These are phyloP conservation scores for Suillus paluster DNA, from an alignment of 768 basidiomycete genomes.

Conservation along the genomic window DNA sequence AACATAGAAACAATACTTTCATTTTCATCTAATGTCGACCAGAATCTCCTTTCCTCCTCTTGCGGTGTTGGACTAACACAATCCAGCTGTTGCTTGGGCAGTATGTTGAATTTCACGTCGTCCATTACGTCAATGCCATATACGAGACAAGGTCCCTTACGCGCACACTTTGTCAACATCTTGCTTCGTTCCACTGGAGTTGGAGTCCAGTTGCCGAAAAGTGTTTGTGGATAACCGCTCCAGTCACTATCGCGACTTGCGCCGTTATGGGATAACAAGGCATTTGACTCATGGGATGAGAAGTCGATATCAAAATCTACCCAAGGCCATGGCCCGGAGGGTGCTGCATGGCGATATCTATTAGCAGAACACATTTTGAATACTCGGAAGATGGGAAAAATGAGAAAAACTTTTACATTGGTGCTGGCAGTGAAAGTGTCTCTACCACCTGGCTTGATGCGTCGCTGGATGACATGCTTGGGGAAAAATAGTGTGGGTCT, in stretches of 20 bases:
- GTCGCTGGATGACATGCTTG: not conserved
- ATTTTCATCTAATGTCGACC: slow-evolving; percentile 28
- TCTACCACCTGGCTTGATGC: not conserved
- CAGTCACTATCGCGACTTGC: too few species aligned
- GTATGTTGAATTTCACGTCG: slow-evolving; percentile 17
- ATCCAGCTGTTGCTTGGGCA: slow-evolving; percentile 1
- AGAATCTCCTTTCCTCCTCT: too few species aligned
- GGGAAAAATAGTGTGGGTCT: not conserved
- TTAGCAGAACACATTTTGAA: not conserved
- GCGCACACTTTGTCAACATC: slow-evolving; percentile 25
- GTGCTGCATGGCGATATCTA: slow-evolving; percentile 41
- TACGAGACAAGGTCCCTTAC: too few species aligned
- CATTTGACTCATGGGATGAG: slow-evolving; percentile 3
- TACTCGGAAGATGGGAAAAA: too few species aligned
- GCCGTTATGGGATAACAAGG: too few species aligned
- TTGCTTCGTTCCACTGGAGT: slow-evolving; percentile 42
- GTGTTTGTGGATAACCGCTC: slow-evolving; percentile 49
- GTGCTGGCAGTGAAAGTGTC: not conserved
- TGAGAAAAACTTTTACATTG: not conserved
- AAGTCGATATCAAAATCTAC: slow-evolving; percentile 38
- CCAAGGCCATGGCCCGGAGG: slow-evolving; percentile 47
- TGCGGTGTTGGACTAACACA: too few species aligned
- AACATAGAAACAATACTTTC: slow-evolving; percentile 19
- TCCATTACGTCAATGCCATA: too few species aligned
- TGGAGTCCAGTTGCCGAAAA: slow-evolving; percentile 60